Percentiles rank a stretch among this genome's conserved stretches.
Conservation (phyloP, 345 rosid species). For the Acer negundo region DNA sequence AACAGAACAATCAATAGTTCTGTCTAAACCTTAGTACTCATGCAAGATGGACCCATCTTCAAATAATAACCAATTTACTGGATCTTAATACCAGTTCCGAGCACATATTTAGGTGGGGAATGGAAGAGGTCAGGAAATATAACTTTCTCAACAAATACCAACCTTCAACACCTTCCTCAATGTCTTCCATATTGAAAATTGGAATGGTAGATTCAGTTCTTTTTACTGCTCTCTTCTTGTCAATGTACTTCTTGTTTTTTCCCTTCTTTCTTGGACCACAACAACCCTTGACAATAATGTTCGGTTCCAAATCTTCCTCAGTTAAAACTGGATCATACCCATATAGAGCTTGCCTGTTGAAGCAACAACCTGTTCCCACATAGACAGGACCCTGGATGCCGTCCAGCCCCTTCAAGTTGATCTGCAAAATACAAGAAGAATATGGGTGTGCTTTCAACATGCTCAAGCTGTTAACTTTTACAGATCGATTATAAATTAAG, state of each 20-base stretch:
- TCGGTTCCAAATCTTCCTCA: constrained; percentile 93
- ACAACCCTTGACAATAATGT: constrained; percentile 92
- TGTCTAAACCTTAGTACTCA: neutral
- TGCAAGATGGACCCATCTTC: neutral
- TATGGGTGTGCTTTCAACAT: constrained; percentile 5
- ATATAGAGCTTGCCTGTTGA: constrained; percentile 96
- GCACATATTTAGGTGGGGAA: neutral
- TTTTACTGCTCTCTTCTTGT: constrained; percentile 73
- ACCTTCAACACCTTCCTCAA: constrained; percentile 99
- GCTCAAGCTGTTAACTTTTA: neutral
- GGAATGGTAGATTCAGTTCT: constrained; percentile 97
- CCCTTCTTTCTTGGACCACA: constrained; percentile 96
- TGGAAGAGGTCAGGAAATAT: neutral
- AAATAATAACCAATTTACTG: neutral
- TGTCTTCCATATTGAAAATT: constrained; percentile 97
- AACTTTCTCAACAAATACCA: constrained; percentile 20
- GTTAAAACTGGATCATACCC: constrained; percentile 99
- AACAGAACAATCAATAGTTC: neutral
- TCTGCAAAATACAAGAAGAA: constrained; percentile 45
- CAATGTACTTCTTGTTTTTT: constrained; percentile 73
- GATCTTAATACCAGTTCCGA: neutral
- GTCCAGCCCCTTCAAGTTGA: constrained; percentile 96
- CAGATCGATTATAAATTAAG: constrained; percentile 19
- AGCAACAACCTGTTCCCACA: constrained; percentile 99
- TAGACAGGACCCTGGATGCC: constrained; percentile 99